A percentile compares a stretch with the other conserved stretches of the same genome.
Evolutionary conservation across 441 rosid species (phyloP).

Genomic region (Erysimum pusillum): DNA sequence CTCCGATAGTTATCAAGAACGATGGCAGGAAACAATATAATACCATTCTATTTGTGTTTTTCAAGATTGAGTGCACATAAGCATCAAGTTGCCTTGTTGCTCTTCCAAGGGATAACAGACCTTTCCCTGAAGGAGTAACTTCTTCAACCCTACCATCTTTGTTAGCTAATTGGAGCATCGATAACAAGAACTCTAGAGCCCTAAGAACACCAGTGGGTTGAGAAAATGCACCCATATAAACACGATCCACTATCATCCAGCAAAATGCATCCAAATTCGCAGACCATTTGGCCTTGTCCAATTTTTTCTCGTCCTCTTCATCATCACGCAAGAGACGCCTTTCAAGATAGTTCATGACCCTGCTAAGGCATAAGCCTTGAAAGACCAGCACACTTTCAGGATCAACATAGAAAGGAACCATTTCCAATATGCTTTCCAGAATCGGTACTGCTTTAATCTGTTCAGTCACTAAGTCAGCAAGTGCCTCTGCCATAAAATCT

Average conservation of each 20-base stretch:
- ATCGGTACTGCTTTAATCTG: slow-evolving; percentile 85
- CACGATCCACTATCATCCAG: slow-evolving; percentile 98
- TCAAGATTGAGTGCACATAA: slow-evolving; percentile 91
- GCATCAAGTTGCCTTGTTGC: slow-evolving; percentile 93
- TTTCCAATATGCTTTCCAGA: slow-evolving; percentile 84
- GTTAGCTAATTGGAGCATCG: slow-evolving; percentile 98
- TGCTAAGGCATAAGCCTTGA: slow-evolving; percentile 91
- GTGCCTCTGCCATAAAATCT: slow-evolving; percentile 95
- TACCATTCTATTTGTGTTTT: slow-evolving; percentile 93
- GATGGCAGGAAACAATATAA: slow-evolving; percentile 96
- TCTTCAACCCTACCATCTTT: slow-evolving; percentile 99
- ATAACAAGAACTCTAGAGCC: slow-evolving; percentile 93
- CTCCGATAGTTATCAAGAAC: slow-evolving; percentile 88
- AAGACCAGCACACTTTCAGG: slow-evolving; percentile 85
- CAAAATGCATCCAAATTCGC: slow-evolving; percentile 93
- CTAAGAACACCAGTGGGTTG: slow-evolving; percentile 85
- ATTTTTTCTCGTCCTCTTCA: slow-evolving; percentile 95
- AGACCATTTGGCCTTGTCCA: slow-evolving; percentile 96
- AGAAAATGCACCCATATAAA: slow-evolving; percentile 98
- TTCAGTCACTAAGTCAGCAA: slow-evolving; percentile 91
- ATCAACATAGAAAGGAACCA: slow-evolving; percentile 83
- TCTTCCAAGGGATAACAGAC: slow-evolving; percentile 90
- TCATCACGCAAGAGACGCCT: slow-evolving; percentile 99
- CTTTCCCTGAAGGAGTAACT: slow-evolving; percentile 88
- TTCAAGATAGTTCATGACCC: slow-evolving; percentile 97